Evolutionary conservation across 78 protist genomes (phyloP).

Genomic region (Creolimax fragrantissima): DNA sequence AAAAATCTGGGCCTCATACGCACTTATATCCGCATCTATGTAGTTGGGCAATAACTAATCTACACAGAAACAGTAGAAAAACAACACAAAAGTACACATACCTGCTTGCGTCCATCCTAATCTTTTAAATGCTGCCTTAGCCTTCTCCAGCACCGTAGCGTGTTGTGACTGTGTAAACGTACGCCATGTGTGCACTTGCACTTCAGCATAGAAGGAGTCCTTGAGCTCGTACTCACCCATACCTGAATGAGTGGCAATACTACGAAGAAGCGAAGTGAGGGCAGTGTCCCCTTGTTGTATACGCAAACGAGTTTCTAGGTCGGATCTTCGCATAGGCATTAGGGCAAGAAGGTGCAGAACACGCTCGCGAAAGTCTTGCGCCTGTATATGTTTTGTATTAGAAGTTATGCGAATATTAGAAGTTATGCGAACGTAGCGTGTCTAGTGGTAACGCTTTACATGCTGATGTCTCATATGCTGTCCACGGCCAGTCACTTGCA

Average conservation of each 20-base stretch:
- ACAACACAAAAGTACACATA: background rate
- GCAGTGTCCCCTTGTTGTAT: background rate
- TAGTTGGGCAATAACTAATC: too few relatives aligned
- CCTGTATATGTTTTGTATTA: too few relatives aligned
- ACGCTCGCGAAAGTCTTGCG: background rate
- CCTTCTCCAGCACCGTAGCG: background rate
- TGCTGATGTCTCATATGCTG: too few relatives aligned
- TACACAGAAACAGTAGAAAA: too few relatives aligned
- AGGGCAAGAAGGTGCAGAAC: background rate
- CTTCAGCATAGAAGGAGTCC: background rate
- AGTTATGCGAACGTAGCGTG: too few relatives aligned
- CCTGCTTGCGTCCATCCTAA: background rate
- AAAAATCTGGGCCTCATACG: too few relatives aligned
- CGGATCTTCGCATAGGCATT: background rate
- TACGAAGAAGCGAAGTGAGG: background rate
- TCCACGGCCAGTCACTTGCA: too few relatives aligned
- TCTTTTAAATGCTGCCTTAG: background rate
- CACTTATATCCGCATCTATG: too few relatives aligned
- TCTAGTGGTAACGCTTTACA: too few relatives aligned
- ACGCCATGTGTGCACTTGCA: background rate
- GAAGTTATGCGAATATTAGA: too few relatives aligned
- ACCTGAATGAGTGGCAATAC: background rate
- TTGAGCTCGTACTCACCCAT: background rate
- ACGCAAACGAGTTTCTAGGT: background rate
- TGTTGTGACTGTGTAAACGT: background rate